Percentiles rank a stretch among this genome's conserved stretches.
Conservation (phyloP, 352 stramenopile species). For the Phytophthora brassicae region DNA sequence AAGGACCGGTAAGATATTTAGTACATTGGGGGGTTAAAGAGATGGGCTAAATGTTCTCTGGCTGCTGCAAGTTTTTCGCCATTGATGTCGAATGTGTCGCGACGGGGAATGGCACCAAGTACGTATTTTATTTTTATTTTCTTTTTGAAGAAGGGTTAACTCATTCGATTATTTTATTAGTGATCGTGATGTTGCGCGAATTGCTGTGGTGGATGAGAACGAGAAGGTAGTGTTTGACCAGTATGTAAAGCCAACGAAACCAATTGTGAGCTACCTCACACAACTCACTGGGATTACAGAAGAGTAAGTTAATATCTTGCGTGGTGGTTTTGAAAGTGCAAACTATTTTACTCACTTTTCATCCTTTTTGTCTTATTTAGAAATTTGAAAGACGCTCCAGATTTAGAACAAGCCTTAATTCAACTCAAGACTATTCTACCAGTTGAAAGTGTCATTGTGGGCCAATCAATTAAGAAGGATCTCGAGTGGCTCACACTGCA, state of each 20-base stretch:
- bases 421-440: conserved; percentile 79
- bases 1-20: conserved; percentile 52
- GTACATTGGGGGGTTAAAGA: background rate
- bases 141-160: background rate
- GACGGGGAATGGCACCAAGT: conserved; percentile 79
- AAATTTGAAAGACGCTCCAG: conserved; percentile 62
- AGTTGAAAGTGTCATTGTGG: conserved; percentile 86
- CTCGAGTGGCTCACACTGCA: conserved; percentile 89
- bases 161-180: conserved; percentile 26
- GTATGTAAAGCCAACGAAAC: conserved; percentile 85
- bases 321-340: background rate
- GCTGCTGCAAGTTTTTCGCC: conserved; percentile 75
- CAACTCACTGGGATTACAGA: conserved; percentile 88
- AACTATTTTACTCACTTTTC: too few relatives aligned
- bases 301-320: conserved; percentile 36
- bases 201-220: conserved; percentile 89
- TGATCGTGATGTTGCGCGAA: conserved; percentile 88
- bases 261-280: conserved; percentile 91
- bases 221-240: conserved; percentile 86
- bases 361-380: too few relatives aligned
- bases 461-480: conserved; percentile 93
- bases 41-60: background rate
- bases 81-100: conserved; percentile 94
- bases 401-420: conserved; percentile 72
- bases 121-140: conserved; percentile 14